phyloP scores from a whole-genome alignment of 1,284 basidiomycete genomes.

The Coriolopsis trogii region DNA sequence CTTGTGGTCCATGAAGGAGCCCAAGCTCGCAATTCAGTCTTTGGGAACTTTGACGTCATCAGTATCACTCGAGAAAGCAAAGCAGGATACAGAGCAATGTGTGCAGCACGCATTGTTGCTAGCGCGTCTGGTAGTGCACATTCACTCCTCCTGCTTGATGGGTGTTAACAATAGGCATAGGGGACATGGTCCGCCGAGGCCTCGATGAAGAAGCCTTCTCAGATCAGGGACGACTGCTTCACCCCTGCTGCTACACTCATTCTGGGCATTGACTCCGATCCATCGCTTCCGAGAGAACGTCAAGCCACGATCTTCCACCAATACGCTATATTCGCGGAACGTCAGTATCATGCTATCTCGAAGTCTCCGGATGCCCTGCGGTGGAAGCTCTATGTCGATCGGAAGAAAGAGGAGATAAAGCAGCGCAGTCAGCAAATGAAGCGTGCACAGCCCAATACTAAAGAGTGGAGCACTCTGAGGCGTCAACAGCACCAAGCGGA shows the following conservation, averaged over 20 bases:
- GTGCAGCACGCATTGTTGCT: slow-evolving; percentile 52
- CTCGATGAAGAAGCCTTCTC: slow-evolving; percentile 79
- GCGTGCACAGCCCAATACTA: slow-evolving; percentile 32
- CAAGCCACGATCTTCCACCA: slow-evolving; percentile 77
- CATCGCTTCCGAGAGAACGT: slow-evolving; percentile 26
- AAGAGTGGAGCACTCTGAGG: slow-evolving; percentile 28
- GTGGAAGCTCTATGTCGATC: slow-evolving; percentile 74
- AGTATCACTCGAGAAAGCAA: slow-evolving; percentile 7
- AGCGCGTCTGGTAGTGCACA: slow-evolving; percentile 58
- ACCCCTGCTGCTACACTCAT: slow-evolving; percentile 57
- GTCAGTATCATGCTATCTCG: slow-evolving; percentile 75
- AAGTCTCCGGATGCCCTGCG: slow-evolving; percentile 76
- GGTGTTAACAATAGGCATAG: slow-evolving; percentile 39
- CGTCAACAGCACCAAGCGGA: slow-evolving; percentile 43
- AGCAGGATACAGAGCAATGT: slow-evolving; percentile 13
- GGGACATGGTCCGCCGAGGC: slow-evolving; percentile 91
- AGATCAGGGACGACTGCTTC: slow-evolving; percentile 77
- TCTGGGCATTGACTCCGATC: too few relatives aligned
- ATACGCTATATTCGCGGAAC: slow-evolving; percentile 88
- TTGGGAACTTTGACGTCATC: slow-evolving; percentile 53
- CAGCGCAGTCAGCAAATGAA: slow-evolving; percentile 47
- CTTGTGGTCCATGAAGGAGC: slow-evolving; percentile 88
- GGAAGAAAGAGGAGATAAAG: slow-evolving; percentile 68
- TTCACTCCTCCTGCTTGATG: neutral
- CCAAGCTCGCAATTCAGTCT: slow-evolving; percentile 80